Percentiles rank a stretch among this genome's conserved stretches.
phyloP scores from a whole-genome alignment of 2,329 filamentous ascomycete species.

The Canariomyces notabilis region DNA sequence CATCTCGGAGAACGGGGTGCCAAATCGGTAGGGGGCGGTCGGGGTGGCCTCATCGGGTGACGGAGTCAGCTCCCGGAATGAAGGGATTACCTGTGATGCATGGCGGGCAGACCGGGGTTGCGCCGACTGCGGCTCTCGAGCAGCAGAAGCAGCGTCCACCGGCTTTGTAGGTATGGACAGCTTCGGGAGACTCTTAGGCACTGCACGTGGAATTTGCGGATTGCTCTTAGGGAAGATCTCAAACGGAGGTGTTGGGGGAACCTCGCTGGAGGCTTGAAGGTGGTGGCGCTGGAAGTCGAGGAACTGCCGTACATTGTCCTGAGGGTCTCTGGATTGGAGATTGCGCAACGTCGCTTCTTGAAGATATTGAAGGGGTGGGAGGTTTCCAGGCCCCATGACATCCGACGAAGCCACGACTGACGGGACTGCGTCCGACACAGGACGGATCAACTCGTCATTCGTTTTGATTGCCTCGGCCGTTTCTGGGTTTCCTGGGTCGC shows the following conservation, averaged over 20 bases:
- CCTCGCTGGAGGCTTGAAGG: conserved; percentile 41
- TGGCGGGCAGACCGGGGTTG: conserved; percentile 25
- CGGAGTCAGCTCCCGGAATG: conserved; percentile 24
- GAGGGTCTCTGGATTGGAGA: conserved; percentile 70
- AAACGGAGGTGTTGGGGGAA: conserved; percentile 66
- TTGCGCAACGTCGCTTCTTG: conserved; percentile 68
- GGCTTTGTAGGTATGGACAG: conserved; percentile 50
- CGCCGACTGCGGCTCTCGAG: conserved; percentile 25
- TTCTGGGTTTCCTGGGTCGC: conserved; percentile 71
- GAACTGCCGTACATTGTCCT: conserved; percentile 91
- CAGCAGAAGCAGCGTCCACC: conserved; percentile 28
- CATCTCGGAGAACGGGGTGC: conserved; percentile 86
- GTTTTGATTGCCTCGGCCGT: conserved; percentile 55
- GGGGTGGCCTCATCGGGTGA: conserved; percentile 47
- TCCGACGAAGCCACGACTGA: conserved; percentile 91
- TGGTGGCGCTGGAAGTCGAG: conserved; percentile 72
- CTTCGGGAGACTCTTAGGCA: conserved; percentile 56
- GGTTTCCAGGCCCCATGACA: conserved; percentile 65
- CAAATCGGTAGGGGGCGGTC: conserved; percentile 64
- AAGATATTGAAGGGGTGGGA: conserved; percentile 63
- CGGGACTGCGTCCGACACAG: conserved; percentile 68
- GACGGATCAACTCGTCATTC: conserved; percentile 53
- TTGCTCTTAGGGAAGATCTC: conserved; percentile 50
- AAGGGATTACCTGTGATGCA: conserved; percentile 24
- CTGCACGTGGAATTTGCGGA: conserved; percentile 41